phyloP scores from a whole-genome alignment of 768 basidiomycete species.

The Sporobolomyces pararoseus region DNA sequence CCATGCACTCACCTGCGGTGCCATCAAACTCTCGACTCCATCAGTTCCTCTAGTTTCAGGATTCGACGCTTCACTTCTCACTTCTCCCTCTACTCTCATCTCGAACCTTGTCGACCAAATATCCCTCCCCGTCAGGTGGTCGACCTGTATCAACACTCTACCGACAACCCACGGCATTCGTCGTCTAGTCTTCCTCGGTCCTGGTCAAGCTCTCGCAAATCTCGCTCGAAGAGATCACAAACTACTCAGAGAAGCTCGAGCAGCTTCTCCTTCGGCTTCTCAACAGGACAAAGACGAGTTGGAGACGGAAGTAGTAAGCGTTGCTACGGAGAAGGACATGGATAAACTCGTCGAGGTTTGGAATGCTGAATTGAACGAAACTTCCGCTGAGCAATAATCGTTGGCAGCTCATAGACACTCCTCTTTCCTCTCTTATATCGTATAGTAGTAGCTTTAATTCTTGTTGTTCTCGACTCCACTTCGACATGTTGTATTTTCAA shows the following conservation, averaged over 20 bases:
- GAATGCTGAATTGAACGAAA: slow-evolving; percentile 16
- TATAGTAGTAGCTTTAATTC: too few species aligned
- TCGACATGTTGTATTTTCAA: too few species aligned
- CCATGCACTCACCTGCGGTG: slow-evolving; percentile 34
- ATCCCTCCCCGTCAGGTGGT: slow-evolving; percentile 45
- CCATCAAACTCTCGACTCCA: slow-evolving; percentile 36
- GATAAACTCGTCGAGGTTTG: slow-evolving; percentile 14
- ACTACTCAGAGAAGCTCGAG: slow-evolving; percentile 7
- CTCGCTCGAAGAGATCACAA: slow-evolving; percentile 38
- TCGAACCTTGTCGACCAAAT: slow-evolving; percentile 44
- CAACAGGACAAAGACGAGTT: not conserved
- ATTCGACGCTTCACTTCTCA: slow-evolving; percentile 42
- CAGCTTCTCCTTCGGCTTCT: not conserved
- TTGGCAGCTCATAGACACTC: not conserved
- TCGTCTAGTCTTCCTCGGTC: slow-evolving; percentile 44
- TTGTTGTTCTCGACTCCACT: too few species aligned
- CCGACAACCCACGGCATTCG: slow-evolving; percentile 23
- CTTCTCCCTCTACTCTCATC: slow-evolving; percentile 42
- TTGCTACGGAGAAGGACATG: slow-evolving; percentile 41
- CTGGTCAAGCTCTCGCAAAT: slow-evolving; percentile 45
- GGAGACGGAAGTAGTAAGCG: slow-evolving; percentile 35
- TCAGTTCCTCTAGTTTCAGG: slow-evolving; percentile 41
- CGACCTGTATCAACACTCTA: slow-evolving; percentile 38
- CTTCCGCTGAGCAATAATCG: not conserved
- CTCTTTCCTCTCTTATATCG: too few species aligned